Conservation (phyloP, 129 eudicot species). For the Flaveria linearis region DNA sequence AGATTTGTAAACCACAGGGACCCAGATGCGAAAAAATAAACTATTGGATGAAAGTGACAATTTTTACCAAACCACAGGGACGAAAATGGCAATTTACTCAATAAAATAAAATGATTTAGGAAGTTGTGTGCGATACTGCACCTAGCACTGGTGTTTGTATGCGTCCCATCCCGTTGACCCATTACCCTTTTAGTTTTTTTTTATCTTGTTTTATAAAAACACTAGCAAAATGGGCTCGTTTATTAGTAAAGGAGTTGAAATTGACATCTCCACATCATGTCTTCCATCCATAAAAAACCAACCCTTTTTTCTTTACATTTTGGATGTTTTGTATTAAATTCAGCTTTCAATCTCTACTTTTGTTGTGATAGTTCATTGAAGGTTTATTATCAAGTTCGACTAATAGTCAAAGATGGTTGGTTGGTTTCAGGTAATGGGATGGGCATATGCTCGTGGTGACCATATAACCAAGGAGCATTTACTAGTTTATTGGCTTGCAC, state of each 20-base stretch:
- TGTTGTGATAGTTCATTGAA: neutral
- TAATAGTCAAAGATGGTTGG: neutral
- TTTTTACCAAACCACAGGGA: too few relatives aligned
- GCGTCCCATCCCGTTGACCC: neutral
- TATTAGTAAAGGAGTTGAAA: too few relatives aligned
- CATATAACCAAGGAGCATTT: slow-evolving; percentile 78
- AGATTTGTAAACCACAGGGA: too few relatives aligned
- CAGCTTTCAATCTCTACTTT: neutral
- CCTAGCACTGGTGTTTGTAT: neutral
- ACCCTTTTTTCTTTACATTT: neutral
- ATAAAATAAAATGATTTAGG: too few relatives aligned
- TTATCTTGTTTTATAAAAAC: neutral
- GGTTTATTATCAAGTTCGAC: slow-evolving; percentile 11
- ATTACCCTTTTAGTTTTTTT: neutral
- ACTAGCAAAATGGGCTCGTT: too few relatives aligned
- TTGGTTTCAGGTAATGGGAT: slow-evolving; percentile 76
- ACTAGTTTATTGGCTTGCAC: slow-evolving; percentile 88
- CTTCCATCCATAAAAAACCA: neutral
- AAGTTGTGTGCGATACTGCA: neutral
- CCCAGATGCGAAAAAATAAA: too few relatives aligned
- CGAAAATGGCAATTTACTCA: too few relatives aligned
- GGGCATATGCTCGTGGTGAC: slow-evolving; percentile 94
- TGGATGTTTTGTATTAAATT: neutral
- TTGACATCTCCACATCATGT: too few relatives aligned
- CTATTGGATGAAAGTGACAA: too few relatives aligned